Conservation (phyloP, 805 yeast genomes). For the Brettanomyces anomalus region DNA sequence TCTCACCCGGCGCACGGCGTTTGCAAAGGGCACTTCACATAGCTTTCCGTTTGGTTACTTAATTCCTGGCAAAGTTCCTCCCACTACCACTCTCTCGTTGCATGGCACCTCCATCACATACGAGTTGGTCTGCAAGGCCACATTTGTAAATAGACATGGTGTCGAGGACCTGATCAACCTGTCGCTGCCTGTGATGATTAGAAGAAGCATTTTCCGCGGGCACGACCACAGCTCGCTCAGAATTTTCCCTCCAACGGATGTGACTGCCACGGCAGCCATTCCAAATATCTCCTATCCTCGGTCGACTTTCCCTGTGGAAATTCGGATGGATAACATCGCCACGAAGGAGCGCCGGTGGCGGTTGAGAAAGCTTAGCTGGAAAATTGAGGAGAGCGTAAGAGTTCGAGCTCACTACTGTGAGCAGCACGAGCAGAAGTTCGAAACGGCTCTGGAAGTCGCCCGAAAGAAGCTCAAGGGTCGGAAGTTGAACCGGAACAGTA, state of each 20-base stretch:
- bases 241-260: constrained; percentile 92
- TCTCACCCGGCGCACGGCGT: constrained; percentile 45
- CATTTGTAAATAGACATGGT: constrained; percentile 30
- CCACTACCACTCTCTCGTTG: constrained; percentile 59
- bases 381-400: constrained; percentile 75
- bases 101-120: constrained; percentile 52
- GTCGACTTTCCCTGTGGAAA: constrained; percentile 74
- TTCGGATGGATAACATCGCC: constrained; percentile 66
- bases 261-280: constrained; percentile 76
- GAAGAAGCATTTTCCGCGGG: constrained; percentile 71
- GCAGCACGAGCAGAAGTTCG: constrained; percentile 44
- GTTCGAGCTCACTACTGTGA: constrained; percentile 51
- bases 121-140: constrained; percentile 57
- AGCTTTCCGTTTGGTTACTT: constrained; percentile 89
- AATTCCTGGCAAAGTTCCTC: constrained; percentile 81
- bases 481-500: constrained; percentile 20
- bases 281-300: constrained; percentile 89
- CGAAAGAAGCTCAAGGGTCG: constrained; percentile 20
- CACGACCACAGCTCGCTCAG: constrained; percentile 81
- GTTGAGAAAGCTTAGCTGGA: constrained; percentile 84
- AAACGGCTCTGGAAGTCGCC: constrained; percentile 32
- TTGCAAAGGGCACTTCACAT: constrained; percentile 56
- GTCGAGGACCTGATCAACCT: constrained; percentile 31
- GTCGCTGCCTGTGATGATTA: constrained; percentile 57
- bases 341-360: constrained; percentile 71